These are phyloP conservation scores for Xylaria sp. DNA, from an alignment of 2,329 filamentous ascomycete genomes.

Conservation along the genomic window DNA sequence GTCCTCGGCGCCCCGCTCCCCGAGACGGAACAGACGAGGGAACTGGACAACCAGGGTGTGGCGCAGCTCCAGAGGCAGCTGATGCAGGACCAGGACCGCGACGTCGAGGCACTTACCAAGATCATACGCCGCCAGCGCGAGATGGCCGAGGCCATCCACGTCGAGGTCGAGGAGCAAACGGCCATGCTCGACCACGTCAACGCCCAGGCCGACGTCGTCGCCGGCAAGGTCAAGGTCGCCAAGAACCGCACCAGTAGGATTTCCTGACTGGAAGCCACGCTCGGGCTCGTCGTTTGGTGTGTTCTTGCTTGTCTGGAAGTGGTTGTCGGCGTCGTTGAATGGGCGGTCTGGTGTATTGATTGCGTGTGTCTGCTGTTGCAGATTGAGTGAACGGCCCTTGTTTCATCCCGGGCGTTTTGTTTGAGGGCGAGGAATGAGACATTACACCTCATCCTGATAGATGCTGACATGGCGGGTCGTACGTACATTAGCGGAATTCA, in stretches of 20 bases:
- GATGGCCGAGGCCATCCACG: slow-evolving; percentile 80
- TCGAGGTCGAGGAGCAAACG: slow-evolving; percentile 78
- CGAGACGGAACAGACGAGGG: slow-evolving; percentile 80
- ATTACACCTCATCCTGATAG: background rate
- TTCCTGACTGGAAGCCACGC: slow-evolving; percentile 46
- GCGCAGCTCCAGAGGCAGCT: slow-evolving; percentile 78
- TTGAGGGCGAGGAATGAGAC: background rate
- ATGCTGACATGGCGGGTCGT: background rate
- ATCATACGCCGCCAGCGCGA: slow-evolving; percentile 79
- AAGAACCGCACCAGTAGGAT: slow-evolving; percentile 78
- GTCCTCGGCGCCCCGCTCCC: slow-evolving; percentile 78
- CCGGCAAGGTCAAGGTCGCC: slow-evolving; percentile 77
- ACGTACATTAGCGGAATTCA: slow-evolving; percentile 2
- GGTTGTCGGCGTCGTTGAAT: slow-evolving; percentile 20
- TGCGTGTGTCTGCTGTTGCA: slow-evolving; percentile 25
- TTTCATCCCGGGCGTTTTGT: background rate
- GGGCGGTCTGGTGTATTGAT: slow-evolving; percentile 34
- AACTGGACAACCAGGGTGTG: slow-evolving; percentile 80
- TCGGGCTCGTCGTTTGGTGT: slow-evolving; percentile 17
- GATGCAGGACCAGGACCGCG: slow-evolving; percentile 79
- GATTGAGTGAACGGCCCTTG: slow-evolving; percentile 3
- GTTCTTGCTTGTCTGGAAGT: slow-evolving; percentile 9
- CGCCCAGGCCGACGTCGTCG: slow-evolving; percentile 72
- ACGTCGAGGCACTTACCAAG: slow-evolving; percentile 74
- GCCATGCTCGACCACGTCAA: slow-evolving; percentile 75